phyloP scores from a whole-genome alignment of 371 early-diverging fungal species.

The Mucor sp. region DNA sequence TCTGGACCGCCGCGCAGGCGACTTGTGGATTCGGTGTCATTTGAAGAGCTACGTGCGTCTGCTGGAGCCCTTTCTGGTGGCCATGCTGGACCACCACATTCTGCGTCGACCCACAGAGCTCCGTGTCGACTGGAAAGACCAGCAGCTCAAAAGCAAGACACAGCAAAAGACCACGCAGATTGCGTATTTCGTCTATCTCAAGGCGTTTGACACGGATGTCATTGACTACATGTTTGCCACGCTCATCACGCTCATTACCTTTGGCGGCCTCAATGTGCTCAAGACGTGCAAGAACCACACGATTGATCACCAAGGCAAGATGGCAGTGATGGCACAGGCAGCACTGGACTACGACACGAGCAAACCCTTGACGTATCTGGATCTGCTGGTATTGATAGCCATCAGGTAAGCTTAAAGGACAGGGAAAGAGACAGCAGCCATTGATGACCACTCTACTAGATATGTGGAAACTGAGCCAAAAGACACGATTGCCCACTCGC shows the following conservation, averaged over 20 bases:
- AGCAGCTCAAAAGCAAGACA: conserved; percentile 22
- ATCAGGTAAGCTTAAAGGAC: conserved; percentile 14
- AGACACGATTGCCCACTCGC: conserved; percentile 20
- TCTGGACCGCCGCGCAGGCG: conserved; percentile 64
- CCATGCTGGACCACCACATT: conserved; percentile 61
- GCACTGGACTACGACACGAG: conserved; percentile 13
- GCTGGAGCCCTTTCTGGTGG: conserved; percentile 64
- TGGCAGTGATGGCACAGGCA: conserved; percentile 21
- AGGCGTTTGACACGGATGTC: conserved; percentile 69
- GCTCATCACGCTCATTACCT: conserved; percentile 52
- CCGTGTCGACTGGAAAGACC: conserved; percentile 48
- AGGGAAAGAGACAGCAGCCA: background rate
- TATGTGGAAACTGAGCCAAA: conserved; percentile 44
- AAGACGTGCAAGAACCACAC: conserved; percentile 47
- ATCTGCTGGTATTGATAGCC: conserved; percentile 14
- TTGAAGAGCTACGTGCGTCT: conserved; percentile 62
- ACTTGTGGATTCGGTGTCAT: conserved; percentile 73
- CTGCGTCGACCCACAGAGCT: conserved; percentile 35
- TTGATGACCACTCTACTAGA: conserved; percentile 19
- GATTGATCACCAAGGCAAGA: conserved; percentile 26
- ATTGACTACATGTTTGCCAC: conserved; percentile 69
- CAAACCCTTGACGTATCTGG: conserved; percentile 13
- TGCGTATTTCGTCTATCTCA: conserved; percentile 51
- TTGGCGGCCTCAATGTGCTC: conserved; percentile 62
- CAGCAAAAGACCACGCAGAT: conserved; percentile 22